phyloP scores from a whole-genome alignment of 148 eudicot species.

The Rheum nobile region DNA sequence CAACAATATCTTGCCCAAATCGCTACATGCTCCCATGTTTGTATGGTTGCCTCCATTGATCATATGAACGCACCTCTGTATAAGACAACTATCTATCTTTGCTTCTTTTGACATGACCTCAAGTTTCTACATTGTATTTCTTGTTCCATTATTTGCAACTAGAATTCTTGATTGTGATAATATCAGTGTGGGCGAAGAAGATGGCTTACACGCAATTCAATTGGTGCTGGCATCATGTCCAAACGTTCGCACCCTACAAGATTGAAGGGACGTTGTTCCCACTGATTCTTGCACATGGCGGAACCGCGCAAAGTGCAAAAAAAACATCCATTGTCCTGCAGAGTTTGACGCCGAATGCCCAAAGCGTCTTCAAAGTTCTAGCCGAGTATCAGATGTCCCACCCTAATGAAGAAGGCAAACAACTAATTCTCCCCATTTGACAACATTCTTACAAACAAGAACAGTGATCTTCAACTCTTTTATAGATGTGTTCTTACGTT shows the following conservation, averaged over 20 bases:
- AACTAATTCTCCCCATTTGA: not conserved
- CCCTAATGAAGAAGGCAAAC: constrained; percentile 72
- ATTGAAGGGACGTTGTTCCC: constrained; percentile 69
- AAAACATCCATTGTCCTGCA: constrained; percentile 82
- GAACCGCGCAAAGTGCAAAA: constrained; percentile 63
- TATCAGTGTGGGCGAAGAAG: constrained; percentile 90
- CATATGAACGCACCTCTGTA: constrained; percentile 83
- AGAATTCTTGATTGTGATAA: not conserved
- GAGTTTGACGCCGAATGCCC: constrained; percentile 98
- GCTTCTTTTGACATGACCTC: too few species aligned
- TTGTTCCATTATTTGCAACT: too few species aligned
- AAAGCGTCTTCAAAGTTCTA: constrained; percentile 88
- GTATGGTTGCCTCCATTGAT: constrained; percentile 80
- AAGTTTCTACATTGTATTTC: too few species aligned
- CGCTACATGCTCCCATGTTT: constrained; percentile 75
- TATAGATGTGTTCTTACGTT: not conserved
- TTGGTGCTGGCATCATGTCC: constrained; percentile 89
- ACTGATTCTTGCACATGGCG: constrained; percentile 62
- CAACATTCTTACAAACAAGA: not conserved
- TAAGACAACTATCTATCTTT: constrained; percentile 23
- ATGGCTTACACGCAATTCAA: constrained; percentile 92
- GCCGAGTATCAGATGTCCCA: constrained; percentile 77
- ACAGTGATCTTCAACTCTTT: not conserved
- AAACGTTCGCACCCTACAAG: constrained; percentile 87
- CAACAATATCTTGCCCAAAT: constrained; percentile 73